These are phyloP conservation scores for Zygoascus bituminiphila DNA, from an alignment of 805 yeast species.

Conservation along the genomic window DNA sequence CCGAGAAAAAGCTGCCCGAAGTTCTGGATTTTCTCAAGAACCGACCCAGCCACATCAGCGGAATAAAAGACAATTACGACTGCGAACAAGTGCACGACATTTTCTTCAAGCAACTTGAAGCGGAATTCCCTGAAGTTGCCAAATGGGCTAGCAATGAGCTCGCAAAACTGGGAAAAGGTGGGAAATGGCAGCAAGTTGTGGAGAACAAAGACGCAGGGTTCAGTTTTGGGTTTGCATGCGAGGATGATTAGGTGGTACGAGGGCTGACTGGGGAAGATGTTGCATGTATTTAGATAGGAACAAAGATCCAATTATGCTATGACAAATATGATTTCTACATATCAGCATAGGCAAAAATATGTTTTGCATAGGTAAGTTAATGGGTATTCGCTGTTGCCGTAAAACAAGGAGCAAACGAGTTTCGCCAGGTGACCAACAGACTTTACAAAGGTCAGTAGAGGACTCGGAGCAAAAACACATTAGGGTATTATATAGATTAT, in stretches of 20 bases:
- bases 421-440: too few species aligned
- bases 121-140: slow-evolving; percentile 33
- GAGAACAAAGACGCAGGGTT: slow-evolving; percentile 19
- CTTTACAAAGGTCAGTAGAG: too few species aligned
- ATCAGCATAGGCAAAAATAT: too few species aligned
- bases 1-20: slow-evolving; percentile 48
- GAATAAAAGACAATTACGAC: slow-evolving; percentile 38
- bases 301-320: too few species aligned
- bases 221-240: slow-evolving; percentile 31
- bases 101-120: slow-evolving; percentile 44
- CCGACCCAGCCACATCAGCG: slow-evolving; percentile 67
- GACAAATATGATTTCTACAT: too few species aligned
- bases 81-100: slow-evolving; percentile 49
- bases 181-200: slow-evolving; percentile 46
- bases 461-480: too few species aligned
- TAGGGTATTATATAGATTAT: too few species aligned
- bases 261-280: too few species aligned
- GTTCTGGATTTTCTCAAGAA: slow-evolving; percentile 61
- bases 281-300: too few species aligned
- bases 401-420: too few species aligned
- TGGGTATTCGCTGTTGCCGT: too few species aligned
- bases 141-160: slow-evolving; percentile 31
- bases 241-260: neutral
- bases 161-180: slow-evolving; percentile 32
- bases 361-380: too few species aligned